Evolutionary conservation across 106 monocot genomes (phyloP).

Genomic region (Platanthera guangdongensis): DNA sequence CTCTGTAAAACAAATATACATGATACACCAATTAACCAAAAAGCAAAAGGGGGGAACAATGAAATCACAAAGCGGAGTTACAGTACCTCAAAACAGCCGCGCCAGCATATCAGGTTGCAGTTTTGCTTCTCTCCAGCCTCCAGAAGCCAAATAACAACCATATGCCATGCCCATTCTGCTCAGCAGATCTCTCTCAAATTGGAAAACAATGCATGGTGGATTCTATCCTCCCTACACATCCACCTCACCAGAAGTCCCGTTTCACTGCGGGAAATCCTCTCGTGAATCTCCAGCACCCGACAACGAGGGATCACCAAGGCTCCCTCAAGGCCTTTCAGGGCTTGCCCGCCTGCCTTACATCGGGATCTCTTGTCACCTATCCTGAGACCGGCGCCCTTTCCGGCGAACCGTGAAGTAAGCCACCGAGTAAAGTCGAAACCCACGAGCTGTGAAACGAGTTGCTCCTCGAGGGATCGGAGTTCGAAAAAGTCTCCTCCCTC

Average conservation of each 20-base stretch:
- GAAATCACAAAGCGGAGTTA: too few species aligned
- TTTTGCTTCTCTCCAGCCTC: too few species aligned
- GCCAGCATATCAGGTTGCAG: too few species aligned
- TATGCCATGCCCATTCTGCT: too few species aligned
- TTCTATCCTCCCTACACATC: constrained; percentile 6
- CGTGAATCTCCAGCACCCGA: constrained; percentile 22
- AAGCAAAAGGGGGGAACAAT: too few species aligned
- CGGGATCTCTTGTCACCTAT: neutral
- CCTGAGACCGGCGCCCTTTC: constrained; percentile 21
- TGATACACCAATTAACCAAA: too few species aligned
- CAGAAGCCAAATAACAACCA: too few species aligned
- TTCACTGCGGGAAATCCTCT: constrained; percentile 50
- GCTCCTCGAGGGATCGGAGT: constrained; percentile 25
- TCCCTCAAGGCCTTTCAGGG: constrained; percentile 23
- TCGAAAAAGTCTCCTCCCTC: constrained; percentile 19
- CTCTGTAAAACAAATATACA: too few species aligned
- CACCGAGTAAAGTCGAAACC: constrained; percentile 42
- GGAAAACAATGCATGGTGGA: too few species aligned
- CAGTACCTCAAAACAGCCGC: too few species aligned
- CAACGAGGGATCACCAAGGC: constrained; percentile 42
- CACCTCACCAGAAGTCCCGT: constrained; percentile 6
- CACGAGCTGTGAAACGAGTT: constrained; percentile 51
- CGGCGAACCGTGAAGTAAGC: constrained; percentile 37
- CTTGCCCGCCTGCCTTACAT: constrained; percentile 13
- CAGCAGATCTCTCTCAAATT: neutral